A percentile compares a stretch with the other conserved stretches of the same genome.
Evolutionary conservation across 2,329 filamentous ascomycete genomes (phyloP).

Genomic region (Trichoderma aggressivum): DNA sequence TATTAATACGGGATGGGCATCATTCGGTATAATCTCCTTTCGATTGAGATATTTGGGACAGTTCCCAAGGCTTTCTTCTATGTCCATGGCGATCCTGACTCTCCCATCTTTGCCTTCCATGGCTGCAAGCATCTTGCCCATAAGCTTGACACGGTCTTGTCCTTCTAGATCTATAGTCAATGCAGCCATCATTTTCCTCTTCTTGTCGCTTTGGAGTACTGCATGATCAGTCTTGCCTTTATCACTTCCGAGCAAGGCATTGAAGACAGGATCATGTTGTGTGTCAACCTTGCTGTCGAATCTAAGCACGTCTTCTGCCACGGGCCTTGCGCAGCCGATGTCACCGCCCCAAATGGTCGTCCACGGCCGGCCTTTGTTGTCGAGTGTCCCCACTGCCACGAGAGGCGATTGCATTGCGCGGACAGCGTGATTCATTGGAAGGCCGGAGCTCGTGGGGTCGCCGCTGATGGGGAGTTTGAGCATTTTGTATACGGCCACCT

Average conservation of each 20-base stretch:
- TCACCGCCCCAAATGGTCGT: background rate
- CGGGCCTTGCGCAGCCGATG: background rate
- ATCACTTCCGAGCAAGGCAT: background rate
- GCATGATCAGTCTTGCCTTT: background rate
- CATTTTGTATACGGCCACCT: slow-evolving; percentile 61
- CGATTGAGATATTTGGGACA: background rate
- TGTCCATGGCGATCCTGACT: background rate
- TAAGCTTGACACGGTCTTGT: slow-evolving; percentile 69
- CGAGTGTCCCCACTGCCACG: background rate
- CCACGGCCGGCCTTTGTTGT: background rate
- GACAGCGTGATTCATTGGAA: slow-evolving; percentile 41
- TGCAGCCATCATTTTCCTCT: slow-evolving; percentile 40
- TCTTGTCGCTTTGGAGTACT: slow-evolving; percentile 31
- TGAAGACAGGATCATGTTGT: background rate
- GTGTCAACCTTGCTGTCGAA: background rate
- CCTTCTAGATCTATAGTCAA: slow-evolving; percentile 56
- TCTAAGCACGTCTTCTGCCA: background rate
- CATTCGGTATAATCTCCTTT: background rate
- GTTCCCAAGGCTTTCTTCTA: background rate
- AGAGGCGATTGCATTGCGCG: background rate
- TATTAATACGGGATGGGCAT: background rate
- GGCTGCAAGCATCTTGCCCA: slow-evolving; percentile 65
- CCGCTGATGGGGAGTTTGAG: slow-evolving; percentile 54
- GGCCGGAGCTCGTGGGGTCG: slow-evolving; percentile 65
- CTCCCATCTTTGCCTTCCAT: background rate